Conservation (phyloP, 805 yeast genomes). For the Metschnikowia rubicola region DNA sequence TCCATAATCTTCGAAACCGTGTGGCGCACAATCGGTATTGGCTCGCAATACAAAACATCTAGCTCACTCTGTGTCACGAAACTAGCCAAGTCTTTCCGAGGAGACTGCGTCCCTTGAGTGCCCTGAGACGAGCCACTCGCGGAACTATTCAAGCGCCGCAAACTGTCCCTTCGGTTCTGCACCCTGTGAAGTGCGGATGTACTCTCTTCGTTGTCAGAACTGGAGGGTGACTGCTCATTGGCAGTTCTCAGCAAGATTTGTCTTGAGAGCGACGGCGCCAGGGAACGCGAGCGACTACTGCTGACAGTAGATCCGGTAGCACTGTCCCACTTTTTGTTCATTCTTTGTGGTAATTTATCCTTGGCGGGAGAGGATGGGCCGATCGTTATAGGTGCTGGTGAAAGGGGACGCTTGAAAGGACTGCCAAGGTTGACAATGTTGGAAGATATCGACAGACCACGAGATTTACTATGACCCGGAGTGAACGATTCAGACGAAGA, state of each 20-base stretch:
- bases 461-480: conserved; percentile 25
- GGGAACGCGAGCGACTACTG: conserved; percentile 11
- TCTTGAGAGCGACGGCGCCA: conserved; percentile 25
- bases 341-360: conserved; percentile 6
- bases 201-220: conserved; percentile 66
- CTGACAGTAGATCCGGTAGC: conserved; percentile 1
- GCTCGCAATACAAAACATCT: conserved; percentile 80
- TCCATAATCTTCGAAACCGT: conserved; percentile 62
- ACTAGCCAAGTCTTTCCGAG: background rate
- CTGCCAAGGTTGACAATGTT: conserved; percentile 24
- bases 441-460: conserved; percentile 32
- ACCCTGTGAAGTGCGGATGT: conserved; percentile 50
- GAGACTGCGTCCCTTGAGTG: conserved; percentile 7
- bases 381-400: conserved; percentile 29
- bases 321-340: conserved; percentile 8
- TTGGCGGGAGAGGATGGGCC: conserved; percentile 30
- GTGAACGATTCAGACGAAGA: conserved; percentile 47
- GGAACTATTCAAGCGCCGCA: conserved; percentile 28
- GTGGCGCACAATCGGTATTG: conserved; percentile 77
- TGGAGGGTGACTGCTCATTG: conserved; percentile 45
- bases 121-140: conserved; percentile 13
- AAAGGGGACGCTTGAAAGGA: conserved; percentile 46
- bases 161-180: conserved; percentile 52
- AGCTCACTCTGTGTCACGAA: conserved; percentile 28
- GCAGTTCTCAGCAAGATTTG: conserved; percentile 21